A percentile compares a stretch with the other conserved stretches of the same genome.
Conservation (phyloP, 345 rosid genomes). For the Aquilaria yunnanensis region DNA sequence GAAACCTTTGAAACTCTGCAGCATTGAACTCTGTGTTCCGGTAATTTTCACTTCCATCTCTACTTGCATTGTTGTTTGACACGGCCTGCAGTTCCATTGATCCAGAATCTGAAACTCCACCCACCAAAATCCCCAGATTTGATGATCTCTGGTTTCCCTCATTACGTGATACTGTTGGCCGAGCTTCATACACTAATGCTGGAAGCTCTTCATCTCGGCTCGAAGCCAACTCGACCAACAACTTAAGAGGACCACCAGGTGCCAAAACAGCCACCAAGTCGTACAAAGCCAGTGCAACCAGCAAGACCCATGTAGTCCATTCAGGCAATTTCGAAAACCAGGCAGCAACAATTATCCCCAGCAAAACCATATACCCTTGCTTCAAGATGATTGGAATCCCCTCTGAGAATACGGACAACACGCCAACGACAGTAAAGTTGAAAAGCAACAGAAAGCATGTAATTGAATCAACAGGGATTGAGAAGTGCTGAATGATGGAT, state of each 20-base stretch:
- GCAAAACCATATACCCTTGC: constrained; percentile 81
- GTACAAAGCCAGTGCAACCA: constrained; percentile 86
- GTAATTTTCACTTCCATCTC: constrained; percentile 23
- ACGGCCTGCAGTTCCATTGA: constrained; percentile 78
- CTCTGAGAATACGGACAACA: constrained; percentile 66
- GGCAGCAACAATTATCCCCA: constrained; percentile 86
- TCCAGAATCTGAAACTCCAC: constrained; percentile 53
- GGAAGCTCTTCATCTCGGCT: constrained; percentile 92
- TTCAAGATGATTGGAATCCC: constrained; percentile 73
- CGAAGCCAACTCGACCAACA: constrained; percentile 87
- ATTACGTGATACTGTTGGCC: constrained; percentile 57
- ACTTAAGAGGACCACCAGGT: constrained; percentile 95
- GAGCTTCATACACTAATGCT: constrained; percentile 89
- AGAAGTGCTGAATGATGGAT: constrained; percentile 73
- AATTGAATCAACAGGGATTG: constrained; percentile 76
- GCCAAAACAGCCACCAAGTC: constrained; percentile 92
- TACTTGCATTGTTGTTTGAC: constrained; percentile 21
- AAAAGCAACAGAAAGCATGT: constrained; percentile 65
- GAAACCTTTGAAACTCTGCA: constrained; percentile 19
- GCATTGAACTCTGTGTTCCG: constrained; percentile 24
- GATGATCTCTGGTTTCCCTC: constrained; percentile 38
- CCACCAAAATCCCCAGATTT: constrained; percentile 54
- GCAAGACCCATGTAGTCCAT: constrained; percentile 91
- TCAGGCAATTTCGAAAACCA: constrained; percentile 96
- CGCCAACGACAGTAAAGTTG: constrained; percentile 84